phyloP scores from a whole-genome alignment of 2,329 filamentous ascomycete genomes.

The Aspergillus proliferans region DNA sequence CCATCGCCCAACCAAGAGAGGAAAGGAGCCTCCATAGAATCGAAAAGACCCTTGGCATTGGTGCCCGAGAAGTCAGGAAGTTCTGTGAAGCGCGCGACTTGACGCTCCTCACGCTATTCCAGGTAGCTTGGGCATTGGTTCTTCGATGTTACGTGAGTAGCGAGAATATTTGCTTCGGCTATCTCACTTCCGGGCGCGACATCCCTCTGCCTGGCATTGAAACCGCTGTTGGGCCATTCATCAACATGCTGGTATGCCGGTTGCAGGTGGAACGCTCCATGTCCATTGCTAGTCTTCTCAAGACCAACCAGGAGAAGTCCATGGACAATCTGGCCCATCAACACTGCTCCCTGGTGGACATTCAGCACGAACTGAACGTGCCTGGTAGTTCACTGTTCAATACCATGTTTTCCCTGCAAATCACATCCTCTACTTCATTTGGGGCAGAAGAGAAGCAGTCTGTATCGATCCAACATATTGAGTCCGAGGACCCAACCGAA shows the following conservation, averaged over 20 bases:
- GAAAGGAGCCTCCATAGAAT: constrained; percentile 16
- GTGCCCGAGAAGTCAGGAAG: constrained; percentile 7
- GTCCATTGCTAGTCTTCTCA: constrained; percentile 35
- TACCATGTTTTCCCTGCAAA: constrained; percentile 29
- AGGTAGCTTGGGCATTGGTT: constrained; percentile 36
- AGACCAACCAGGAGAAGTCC: constrained; percentile 42
- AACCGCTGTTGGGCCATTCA: constrained; percentile 44
- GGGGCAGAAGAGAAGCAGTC: too few species aligned
- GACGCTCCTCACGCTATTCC: constrained; percentile 33
- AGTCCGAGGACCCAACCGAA: neutral
- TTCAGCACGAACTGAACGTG: constrained; percentile 38
- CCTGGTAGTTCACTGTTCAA: constrained; percentile 36
- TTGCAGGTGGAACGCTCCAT: constrained; percentile 33
- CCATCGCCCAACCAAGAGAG: neutral
- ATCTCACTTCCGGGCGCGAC: constrained; percentile 38
- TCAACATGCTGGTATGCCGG: constrained; percentile 51
- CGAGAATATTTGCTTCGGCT: constrained; percentile 39
- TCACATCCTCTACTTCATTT: too few species aligned
- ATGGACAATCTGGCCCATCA: constrained; percentile 45
- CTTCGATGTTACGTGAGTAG: constrained; percentile 25
- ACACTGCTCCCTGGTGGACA: constrained; percentile 44
- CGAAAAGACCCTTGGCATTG: constrained; percentile 11
- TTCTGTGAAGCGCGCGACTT: constrained; percentile 27
- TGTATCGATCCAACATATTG: neutral
- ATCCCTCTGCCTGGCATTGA: constrained; percentile 41